phyloP scores from a whole-genome alignment of 176 grass and related monocot species.

The Guadua angustifolia region DNA sequence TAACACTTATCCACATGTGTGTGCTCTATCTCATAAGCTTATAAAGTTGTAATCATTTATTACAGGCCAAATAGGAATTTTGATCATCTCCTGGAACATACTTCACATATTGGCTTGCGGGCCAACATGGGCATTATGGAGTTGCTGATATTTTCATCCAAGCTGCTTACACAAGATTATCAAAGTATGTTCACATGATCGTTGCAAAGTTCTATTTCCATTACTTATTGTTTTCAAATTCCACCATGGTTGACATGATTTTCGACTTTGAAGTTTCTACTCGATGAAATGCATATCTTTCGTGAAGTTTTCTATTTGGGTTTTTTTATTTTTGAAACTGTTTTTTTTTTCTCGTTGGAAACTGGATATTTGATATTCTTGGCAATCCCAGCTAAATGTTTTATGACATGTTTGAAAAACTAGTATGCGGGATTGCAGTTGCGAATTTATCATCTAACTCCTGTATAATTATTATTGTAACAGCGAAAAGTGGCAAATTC shows the following conservation, averaged over 20 bases:
- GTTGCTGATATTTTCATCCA: slow-evolving; percentile 71
- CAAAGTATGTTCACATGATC: slow-evolving; percentile 59
- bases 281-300: slow-evolving; percentile 2
- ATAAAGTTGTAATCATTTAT: slow-evolving; percentile 18
- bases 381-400: neutral
- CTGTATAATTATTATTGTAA: slow-evolving; percentile 23
- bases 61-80: slow-evolving; percentile 59
- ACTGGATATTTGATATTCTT: slow-evolving; percentile 2
- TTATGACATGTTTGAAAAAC: slow-evolving; percentile 22
- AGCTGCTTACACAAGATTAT: slow-evolving; percentile 54
- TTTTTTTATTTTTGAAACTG: slow-evolving; percentile 16
- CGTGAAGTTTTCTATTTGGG: neutral
- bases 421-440: neutral
- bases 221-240: slow-evolving; percentile 21
- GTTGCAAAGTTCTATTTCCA: slow-evolving; percentile 4
- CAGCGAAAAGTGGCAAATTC: slow-evolving; percentile 58
- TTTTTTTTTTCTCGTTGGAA: neutral
- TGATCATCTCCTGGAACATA: slow-evolving; percentile 53
- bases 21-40: slow-evolving; percentile 3
- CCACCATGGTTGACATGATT: neutral
- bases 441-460: slow-evolving; percentile 35
- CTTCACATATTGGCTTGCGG: slow-evolving; percentile 56
- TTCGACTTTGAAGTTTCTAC: neutral
- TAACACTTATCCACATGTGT: neutral
- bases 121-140: slow-evolving; percentile 44